Conservation (phyloP, 805 yeast species). For the Lipomyces starkeyi region DNA sequence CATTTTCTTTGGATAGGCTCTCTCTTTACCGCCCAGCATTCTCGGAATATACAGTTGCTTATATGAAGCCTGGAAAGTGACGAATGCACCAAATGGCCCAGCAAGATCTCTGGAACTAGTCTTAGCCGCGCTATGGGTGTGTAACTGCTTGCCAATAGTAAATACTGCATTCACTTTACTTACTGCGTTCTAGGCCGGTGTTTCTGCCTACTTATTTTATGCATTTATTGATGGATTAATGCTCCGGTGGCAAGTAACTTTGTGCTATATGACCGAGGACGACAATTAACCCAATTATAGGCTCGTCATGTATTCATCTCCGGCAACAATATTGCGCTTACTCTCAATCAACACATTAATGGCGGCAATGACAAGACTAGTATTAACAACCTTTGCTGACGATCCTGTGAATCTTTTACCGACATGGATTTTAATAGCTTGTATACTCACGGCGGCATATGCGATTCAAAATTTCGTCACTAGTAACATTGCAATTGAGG, state of each 20-base stretch:
- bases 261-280: neutral
- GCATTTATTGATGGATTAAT: slow-evolving; percentile 86
- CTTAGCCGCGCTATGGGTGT: slow-evolving; percentile 75
- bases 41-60: slow-evolving; percentile 53
- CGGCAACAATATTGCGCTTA: slow-evolving; percentile 88
- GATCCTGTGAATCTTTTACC: slow-evolving; percentile 77
- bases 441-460: slow-evolving; percentile 74
- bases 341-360: slow-evolving; percentile 79
- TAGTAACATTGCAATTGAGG: slow-evolving; percentile 55
- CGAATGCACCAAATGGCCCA: slow-evolving; percentile 43
- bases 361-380: slow-evolving; percentile 69
- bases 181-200: slow-evolving; percentile 62
- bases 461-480: slow-evolving; percentile 89
- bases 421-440: slow-evolving; percentile 90
- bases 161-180: neutral
- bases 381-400: slow-evolving; percentile 71
- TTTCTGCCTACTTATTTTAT: slow-evolving; percentile 81
- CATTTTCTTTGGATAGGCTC: slow-evolving; percentile 49
- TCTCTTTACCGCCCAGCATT: slow-evolving; percentile 72
- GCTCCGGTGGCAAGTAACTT: slow-evolving; percentile 67
- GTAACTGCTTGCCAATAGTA: slow-evolving; percentile 10
- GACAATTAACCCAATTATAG: slow-evolving; percentile 13
- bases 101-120: slow-evolving; percentile 80
- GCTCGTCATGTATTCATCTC: slow-evolving; percentile 86
- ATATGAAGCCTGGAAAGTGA: slow-evolving; percentile 45